A percentile compares a stretch with the other conserved stretches of the same genome.
phyloP scores from a whole-genome alignment of 106 monocot genomes.

The Phalaenopsis aphrodite region DNA sequence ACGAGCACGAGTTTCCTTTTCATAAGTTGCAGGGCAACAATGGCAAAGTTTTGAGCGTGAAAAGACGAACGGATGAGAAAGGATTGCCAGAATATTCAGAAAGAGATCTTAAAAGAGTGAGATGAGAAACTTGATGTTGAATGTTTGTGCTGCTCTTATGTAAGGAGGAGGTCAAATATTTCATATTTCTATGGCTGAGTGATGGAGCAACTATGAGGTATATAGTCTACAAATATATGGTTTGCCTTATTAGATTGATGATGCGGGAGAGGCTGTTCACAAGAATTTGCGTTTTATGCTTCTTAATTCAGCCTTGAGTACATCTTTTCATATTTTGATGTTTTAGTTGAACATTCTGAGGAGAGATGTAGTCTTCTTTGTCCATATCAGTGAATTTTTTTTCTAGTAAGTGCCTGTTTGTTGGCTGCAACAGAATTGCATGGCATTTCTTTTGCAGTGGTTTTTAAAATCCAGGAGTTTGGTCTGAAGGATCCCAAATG shows the following conservation, averaged over 20 bases:
- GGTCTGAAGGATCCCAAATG: too few species aligned
- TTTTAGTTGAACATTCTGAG: neutral
- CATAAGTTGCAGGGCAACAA: constrained; percentile 14
- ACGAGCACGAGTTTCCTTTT: constrained; percentile 18
- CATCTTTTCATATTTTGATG: neutral
- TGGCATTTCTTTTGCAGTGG: too few species aligned
- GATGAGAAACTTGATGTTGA: constrained; percentile 2
- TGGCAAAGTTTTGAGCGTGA: constrained; percentile 6
- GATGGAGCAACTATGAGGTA: neutral
- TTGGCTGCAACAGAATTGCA: too few species aligned
- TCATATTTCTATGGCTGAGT: neutral
- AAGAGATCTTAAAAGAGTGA: constrained; percentile 12
- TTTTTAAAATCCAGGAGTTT: too few species aligned
- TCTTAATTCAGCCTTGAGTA: neutral
- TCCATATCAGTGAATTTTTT: neutral
- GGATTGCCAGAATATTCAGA: constrained; percentile 8
- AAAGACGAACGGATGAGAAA: neutral
- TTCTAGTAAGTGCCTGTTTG: too few species aligned
- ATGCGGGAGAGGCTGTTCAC: neutral
- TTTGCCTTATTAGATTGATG: neutral
- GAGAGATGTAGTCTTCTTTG: too few species aligned
- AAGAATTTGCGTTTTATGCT: neutral
- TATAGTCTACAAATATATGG: neutral
- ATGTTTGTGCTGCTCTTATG: neutral
- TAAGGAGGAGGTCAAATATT: neutral